Conservation (phyloP, 2,329 filamentous ascomycete species). For the Aspergillus piperis region DNA sequence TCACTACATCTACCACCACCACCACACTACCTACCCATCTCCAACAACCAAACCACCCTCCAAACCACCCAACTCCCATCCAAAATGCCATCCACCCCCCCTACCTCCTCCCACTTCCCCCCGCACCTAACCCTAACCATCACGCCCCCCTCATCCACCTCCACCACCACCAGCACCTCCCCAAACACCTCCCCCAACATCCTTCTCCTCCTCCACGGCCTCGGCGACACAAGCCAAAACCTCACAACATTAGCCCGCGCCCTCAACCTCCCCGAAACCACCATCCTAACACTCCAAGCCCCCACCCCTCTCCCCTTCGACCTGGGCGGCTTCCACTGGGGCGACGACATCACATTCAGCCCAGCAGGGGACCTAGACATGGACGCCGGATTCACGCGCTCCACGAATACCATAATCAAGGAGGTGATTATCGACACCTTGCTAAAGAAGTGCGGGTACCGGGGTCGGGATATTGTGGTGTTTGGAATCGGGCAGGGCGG, state of each 20-base stretch:
- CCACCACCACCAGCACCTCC: slow-evolving; percentile 40
- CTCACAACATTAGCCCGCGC: slow-evolving; percentile 70
- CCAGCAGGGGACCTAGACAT: slow-evolving; percentile 58
- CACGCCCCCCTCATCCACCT: slow-evolving; percentile 42
- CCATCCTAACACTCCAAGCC: slow-evolving; percentile 72
- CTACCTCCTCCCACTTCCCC: slow-evolving; percentile 51
- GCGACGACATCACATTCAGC: slow-evolving; percentile 64
- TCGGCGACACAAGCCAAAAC: slow-evolving; percentile 71
- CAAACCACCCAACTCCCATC: neutral
- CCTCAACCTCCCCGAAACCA: slow-evolving; percentile 74
- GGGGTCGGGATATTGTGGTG: slow-evolving; percentile 60
- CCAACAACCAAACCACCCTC: neutral
- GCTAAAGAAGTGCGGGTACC: slow-evolving; percentile 61
- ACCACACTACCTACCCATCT: neutral
- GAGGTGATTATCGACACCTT: slow-evolving; percentile 57
- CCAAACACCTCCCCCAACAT: slow-evolving; percentile 67
- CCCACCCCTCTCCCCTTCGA: slow-evolving; percentile 68
- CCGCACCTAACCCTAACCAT: slow-evolving; percentile 42
- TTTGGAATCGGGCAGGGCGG: slow-evolving; percentile 71
- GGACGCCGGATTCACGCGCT: slow-evolving; percentile 62
- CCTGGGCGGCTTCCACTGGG: slow-evolving; percentile 69
- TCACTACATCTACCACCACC: neutral
- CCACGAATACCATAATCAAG: slow-evolving; percentile 50
- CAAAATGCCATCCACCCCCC: slow-evolving; percentile 36
- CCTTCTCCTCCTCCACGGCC: slow-evolving; percentile 78